Evolutionary conservation across 2,329 filamentous ascomycete genomes (phyloP).

Genomic region (Botrytis hyacinthi): DNA sequence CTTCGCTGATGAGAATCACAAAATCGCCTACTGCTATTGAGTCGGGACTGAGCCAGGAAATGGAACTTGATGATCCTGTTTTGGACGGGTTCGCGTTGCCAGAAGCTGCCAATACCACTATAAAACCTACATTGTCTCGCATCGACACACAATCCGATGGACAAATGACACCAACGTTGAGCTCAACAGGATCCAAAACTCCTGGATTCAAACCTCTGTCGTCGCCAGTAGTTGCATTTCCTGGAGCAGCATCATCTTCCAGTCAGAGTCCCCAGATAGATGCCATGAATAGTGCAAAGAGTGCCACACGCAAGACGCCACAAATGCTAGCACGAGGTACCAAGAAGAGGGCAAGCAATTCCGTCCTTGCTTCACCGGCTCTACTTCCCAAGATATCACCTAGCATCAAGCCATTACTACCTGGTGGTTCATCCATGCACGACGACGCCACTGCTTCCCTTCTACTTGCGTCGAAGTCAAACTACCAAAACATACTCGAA

Average conservation of each 20-base stretch:
- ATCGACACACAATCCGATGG: slow-evolving; percentile 53
- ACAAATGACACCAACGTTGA: slow-evolving; percentile 54
- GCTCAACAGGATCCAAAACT: slow-evolving; percentile 38
- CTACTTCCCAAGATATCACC: slow-evolving; percentile 87
- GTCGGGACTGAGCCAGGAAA: slow-evolving; percentile 46
- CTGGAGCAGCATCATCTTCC: slow-evolving; percentile 44
- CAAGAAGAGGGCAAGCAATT: slow-evolving; percentile 71
- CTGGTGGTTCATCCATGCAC: slow-evolving; percentile 51
- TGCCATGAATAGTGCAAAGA: slow-evolving; percentile 50
- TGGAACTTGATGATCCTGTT: slow-evolving; percentile 49
- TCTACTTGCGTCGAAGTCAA: slow-evolving; percentile 88
- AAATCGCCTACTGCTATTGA: slow-evolving; percentile 36
- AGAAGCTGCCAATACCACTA: slow-evolving; percentile 60
- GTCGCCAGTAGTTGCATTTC: slow-evolving; percentile 46
- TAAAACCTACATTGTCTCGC: slow-evolving; percentile 47
- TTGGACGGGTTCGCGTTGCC: slow-evolving; percentile 71
- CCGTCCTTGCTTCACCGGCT: slow-evolving; percentile 80
- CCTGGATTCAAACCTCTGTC: slow-evolving; percentile 41
- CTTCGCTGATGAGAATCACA: slow-evolving; percentile 78
- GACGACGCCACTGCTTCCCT: slow-evolving; percentile 62
- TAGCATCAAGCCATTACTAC: slow-evolving; percentile 87
- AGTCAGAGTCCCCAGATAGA: slow-evolving; percentile 54
- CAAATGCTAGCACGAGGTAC: slow-evolving; percentile 52
- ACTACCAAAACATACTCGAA: slow-evolving; percentile 96
- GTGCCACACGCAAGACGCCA: slow-evolving; percentile 50